Evolutionary conservation across 2,329 filamentous ascomycete genomes (phyloP), one percentile per base, ranked within the genome.

Genomic region (Zymoseptoria passerinii): DNA sequence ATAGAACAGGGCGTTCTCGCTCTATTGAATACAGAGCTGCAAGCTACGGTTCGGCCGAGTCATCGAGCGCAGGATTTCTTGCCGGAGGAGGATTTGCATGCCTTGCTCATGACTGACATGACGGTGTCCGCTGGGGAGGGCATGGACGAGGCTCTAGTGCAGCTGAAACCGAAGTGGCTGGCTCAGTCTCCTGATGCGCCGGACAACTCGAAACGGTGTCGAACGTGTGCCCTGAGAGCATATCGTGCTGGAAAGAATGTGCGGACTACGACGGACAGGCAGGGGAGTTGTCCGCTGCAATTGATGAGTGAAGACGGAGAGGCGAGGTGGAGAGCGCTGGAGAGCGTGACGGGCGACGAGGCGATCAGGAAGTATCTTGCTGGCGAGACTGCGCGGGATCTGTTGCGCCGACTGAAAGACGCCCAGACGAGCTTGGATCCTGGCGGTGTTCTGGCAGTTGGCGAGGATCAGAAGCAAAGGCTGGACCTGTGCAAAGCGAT

Each of bases 151-250:
- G 56, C 64, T 1, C 57, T 70, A 9, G 52, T 73, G 8, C 75
- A 80, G 60, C 67, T 78, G 57, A 80, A 80, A 59, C 76, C 77
- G 0, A 80, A 80, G 57, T 80, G 77, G 77, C 70, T 80, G 2
- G 58, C 66, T 6, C 77, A 78, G 56, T 78, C 77, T 4, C 76
- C 76, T 1, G 73, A 73, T 55, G 77, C 77, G 5, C 76, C 76
- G 0, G 8, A 52, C 3, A 57, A 67, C 27, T 70, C 77, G 1
- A 69, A 67, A 18, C 71, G 76, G 13, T 80, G 77, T 60, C 72
- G 77, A 4, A 79, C 76, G 2, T 80, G 77, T 62, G 77, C 77
- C 0, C 61, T 78, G 58, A 72, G 74, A 27, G 73, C 74, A 0
- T 69, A 70, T 35, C 61, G 72, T 53, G 72, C 60, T 40, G 61